phyloP scores from a whole-genome alignment of 306 rosid genomes.

The Canavalia ensiformis region DNA sequence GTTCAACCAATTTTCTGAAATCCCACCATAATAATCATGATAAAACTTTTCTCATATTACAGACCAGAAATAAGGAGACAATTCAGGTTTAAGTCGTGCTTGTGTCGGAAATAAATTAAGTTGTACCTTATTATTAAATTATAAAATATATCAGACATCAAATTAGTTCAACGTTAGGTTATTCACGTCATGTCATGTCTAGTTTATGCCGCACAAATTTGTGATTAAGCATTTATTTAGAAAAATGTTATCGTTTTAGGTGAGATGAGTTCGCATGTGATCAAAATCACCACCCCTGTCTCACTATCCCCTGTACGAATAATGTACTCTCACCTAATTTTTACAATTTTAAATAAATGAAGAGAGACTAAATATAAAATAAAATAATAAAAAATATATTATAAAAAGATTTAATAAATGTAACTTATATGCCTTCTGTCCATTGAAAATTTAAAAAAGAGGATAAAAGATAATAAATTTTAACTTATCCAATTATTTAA shows the following conservation, averaged over 20 bases:
- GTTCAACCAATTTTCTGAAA: conserved; percentile 77
- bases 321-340: no score
- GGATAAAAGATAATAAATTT: no score
- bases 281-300: not conserved
- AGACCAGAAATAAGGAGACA: not conserved
- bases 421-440: no score
- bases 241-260: not conserved
- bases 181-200: not conserved
- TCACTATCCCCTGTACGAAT: not conserved
- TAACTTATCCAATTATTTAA: no score
- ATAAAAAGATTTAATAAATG: no score
- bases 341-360: no score
- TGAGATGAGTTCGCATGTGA: not conserved
- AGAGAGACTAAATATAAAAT: no score
- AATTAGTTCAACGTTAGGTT: not conserved
- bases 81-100: not conserved
- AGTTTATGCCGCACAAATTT: not conserved
- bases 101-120: not conserved
- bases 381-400: no score
- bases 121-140: not conserved
- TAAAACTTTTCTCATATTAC: not conserved
- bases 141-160: not conserved
- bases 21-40: not conserved
- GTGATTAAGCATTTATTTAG: not conserved
- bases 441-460: no score